Percentiles rank a stretch among this genome's conserved stretches.
phyloP scores from a whole-genome alignment of 1,284 basidiomycete species.

The Kwoniella shivajii region DNA sequence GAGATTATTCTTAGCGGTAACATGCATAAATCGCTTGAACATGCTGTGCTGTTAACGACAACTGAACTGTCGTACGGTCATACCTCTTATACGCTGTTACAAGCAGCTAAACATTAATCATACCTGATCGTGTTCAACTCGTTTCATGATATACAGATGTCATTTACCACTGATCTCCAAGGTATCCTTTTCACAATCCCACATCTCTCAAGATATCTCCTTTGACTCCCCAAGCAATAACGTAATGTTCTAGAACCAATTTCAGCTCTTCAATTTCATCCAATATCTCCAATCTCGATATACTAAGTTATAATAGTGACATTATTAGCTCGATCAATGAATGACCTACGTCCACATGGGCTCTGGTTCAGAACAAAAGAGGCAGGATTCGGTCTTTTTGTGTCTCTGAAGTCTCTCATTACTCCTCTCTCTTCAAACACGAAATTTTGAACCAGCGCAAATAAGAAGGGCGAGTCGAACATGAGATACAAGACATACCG shows the following conservation, averaged over 20 bases:
- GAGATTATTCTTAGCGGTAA: background rate
- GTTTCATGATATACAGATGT: background rate
- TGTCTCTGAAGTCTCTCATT: no score
- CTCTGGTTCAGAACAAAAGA: no score
- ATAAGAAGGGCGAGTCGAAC: background rate
- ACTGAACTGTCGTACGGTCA: no score
- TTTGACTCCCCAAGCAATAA: slow-evolving; percentile 70
- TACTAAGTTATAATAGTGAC: no score
- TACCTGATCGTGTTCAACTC: background rate
- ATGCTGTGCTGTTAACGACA: no score
- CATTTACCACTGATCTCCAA: no score
- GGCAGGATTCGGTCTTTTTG: background rate
- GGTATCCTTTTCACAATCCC: slow-evolving; percentile 1
- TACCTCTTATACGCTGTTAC: no score
- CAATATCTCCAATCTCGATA: slow-evolving; percentile 74
- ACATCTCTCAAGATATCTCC: slow-evolving; percentile 21
- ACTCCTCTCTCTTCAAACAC: no score
- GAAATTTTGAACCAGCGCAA: no score
- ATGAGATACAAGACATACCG: slow-evolving; percentile 57
- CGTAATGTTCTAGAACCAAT: slow-evolving; percentile 82
- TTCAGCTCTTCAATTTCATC: slow-evolving; percentile 92
- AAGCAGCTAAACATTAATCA: no score
- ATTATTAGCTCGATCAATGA: no score
- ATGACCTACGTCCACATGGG: no score
- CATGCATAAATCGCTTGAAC: background rate